Evolutionary conservation across 2,329 filamentous ascomycete genomes (phyloP).

Genomic region (Beauveria medogensis): DNA sequence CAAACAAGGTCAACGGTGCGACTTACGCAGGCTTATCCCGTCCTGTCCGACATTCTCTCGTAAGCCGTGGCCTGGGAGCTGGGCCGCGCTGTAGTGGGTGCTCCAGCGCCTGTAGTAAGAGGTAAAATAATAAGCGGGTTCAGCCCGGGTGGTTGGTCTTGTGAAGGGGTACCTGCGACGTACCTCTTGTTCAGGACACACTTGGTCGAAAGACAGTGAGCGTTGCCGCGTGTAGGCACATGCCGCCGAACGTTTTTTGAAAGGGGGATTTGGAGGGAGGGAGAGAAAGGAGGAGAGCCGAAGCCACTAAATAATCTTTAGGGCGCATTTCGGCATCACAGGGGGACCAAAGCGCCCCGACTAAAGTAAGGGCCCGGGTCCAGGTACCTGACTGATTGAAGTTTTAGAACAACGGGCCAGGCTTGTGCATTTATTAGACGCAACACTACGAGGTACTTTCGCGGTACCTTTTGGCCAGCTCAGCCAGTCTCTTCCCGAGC

Average conservation of each 20-base stretch:
- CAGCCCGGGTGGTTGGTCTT: background rate
- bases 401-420: background rate
- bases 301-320: no score
- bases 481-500: constrained; percentile 7
- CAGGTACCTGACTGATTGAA: background rate
- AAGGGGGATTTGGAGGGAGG: background rate
- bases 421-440: background rate
- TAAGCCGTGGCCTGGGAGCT: constrained; percentile 2
- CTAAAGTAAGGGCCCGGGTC: background rate
- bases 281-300: no score
- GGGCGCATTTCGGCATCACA: no score
- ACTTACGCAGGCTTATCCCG: constrained; percentile 10
- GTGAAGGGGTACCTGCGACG: background rate
- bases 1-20: background rate
- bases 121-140: constrained; percentile 7
- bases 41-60: constrained; percentile 9
- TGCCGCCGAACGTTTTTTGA: background rate
- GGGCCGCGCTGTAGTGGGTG: background rate
- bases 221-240: background rate
- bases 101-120: constrained; percentile 10
- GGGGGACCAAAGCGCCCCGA: no score
- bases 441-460: background rate
- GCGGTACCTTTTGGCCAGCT: background rate
- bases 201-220: background rate
- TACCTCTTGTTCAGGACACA: background rate